Percentiles rank a stretch among this genome's conserved stretches.
Evolutionary conservation across 2,329 filamentous ascomycete species (phyloP).

Genomic region (Fusarium cicatricum): DNA sequence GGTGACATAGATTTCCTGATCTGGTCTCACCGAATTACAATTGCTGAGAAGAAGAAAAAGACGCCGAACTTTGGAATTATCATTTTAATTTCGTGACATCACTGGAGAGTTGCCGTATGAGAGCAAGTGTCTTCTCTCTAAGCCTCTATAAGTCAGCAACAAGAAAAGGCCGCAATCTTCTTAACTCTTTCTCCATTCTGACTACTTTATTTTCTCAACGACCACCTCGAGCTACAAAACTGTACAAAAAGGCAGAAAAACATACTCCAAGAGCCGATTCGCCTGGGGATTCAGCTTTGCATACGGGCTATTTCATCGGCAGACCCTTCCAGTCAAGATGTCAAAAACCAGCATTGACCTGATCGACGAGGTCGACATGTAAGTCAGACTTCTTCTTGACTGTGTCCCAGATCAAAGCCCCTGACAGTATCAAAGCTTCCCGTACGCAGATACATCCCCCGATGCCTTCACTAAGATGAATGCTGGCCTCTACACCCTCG

Average conservation of each 20-base stretch:
- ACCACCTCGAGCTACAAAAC: neutral
- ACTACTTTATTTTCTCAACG: neutral
- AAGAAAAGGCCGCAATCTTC: constrained; percentile 15
- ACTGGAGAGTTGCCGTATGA: neutral
- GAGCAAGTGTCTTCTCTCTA: neutral
- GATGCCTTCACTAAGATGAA: constrained; percentile 62
- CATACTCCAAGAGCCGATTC: neutral
- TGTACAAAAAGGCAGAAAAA: neutral
- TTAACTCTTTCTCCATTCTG: neutral
- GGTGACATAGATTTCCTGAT: neutral
- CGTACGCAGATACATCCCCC: constrained; percentile 72
- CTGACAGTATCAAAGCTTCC: constrained; percentile 66
- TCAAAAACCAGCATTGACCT: constrained; percentile 39
- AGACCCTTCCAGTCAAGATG: constrained; percentile 19
- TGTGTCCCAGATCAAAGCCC: neutral
- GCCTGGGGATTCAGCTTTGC: too few species aligned
- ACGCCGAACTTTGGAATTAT: neutral
- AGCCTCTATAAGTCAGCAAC: neutral
- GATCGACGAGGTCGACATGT: constrained; percentile 39
- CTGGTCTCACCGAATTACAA: constrained; percentile 10
- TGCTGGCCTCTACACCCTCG: constrained; percentile 71
- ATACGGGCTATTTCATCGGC: too few species aligned
- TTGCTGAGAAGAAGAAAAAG: neutral
- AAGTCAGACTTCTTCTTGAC: constrained; percentile 4
- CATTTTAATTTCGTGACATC: neutral